A percentile compares a stretch with the other conserved stretches of the same genome.
These are phyloP conservation scores for Geoglossum cookeanum DNA, from an alignment of 2,329 filamentous ascomycete species.

Conservation along the genomic window DNA sequence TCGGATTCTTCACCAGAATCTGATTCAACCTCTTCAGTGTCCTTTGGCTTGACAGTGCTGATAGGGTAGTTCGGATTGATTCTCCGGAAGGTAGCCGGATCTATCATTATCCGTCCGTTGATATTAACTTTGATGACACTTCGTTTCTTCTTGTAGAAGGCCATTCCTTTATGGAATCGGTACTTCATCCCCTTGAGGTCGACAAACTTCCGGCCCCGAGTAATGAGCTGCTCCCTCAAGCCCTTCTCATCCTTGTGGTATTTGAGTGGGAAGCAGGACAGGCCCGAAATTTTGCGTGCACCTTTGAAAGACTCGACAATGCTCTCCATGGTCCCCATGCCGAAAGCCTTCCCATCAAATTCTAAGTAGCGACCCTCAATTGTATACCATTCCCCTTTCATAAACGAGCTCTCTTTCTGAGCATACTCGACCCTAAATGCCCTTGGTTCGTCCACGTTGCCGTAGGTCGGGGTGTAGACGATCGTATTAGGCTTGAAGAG, in stretches of 20 bases:
- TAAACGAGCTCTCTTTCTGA: conserved; percentile 47
- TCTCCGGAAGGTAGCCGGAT: conserved; percentile 61
- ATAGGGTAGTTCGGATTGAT: conserved; percentile 78
- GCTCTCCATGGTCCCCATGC: conserved; percentile 49
- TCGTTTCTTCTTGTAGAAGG: conserved; percentile 67
- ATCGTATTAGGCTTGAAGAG: conserved; percentile 76
- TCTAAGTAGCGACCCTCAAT: conserved; percentile 67
- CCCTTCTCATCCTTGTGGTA: conserved; percentile 57
- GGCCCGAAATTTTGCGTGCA: conserved; percentile 59
- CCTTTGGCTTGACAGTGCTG: conserved; percentile 47
- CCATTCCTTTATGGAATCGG: conserved; percentile 64
- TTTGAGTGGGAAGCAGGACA: conserved; percentile 57
- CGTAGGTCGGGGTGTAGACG: conserved; percentile 55
- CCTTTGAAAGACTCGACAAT: conserved; percentile 63
- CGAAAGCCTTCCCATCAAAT: conserved; percentile 74
- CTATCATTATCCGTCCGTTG: conserved; percentile 75
- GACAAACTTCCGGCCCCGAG: conserved; percentile 72
- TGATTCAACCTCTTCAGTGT: conserved; percentile 33
- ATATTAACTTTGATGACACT: conserved; percentile 61
- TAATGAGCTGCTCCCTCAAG: conserved; percentile 47
- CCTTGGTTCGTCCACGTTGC: conserved; percentile 53
- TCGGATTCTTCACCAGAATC: conserved; percentile 24
- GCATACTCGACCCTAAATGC: conserved; percentile 68
- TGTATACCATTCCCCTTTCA: conserved; percentile 56
- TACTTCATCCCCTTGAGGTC: conserved; percentile 67